Percentiles rank a stretch among this genome's conserved stretches.
phyloP scores from a whole-genome alignment of 208 protist genomes.

The Leishmania aethiopica region DNA sequence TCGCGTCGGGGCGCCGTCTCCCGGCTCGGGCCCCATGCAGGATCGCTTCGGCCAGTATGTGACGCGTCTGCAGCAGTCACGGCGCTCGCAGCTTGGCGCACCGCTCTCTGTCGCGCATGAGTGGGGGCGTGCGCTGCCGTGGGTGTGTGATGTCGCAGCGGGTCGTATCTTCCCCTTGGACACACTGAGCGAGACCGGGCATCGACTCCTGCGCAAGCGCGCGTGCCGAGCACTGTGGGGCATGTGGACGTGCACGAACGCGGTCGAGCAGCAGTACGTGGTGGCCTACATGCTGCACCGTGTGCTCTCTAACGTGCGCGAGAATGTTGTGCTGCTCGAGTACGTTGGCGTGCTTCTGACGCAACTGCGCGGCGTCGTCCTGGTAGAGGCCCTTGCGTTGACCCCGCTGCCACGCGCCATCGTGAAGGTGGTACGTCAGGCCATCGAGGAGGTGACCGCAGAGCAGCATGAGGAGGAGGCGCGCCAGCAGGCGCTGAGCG shows the following conservation, averaged over 20 bases:
- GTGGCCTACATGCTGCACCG: conserved; percentile 50
- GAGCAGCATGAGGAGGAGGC: conserved; percentile 23
- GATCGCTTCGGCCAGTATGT: not conserved
- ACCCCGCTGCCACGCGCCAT: conserved; percentile 36
- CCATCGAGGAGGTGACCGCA: conserved; percentile 22
- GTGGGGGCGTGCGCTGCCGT: conserved; percentile 39
- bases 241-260: conserved; percentile 32
- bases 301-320: conserved; percentile 45
- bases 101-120: not conserved
- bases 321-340: conserved; percentile 61
- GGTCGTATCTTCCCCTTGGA: conserved; percentile 39
- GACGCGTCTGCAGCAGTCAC: not conserved
- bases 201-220: conserved; percentile 37
- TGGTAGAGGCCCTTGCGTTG: conserved; percentile 41
- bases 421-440: conserved; percentile 20
- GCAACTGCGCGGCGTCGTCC: conserved; percentile 37
- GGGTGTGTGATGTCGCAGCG: conserved; percentile 42
- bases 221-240: conserved; percentile 57
- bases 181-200: conserved; percentile 23
- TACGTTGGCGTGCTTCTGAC: conserved; percentile 69
- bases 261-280: conserved; percentile 19
- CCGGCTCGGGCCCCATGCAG: not conserved
- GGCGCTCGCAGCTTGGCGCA: not conserved
- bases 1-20: not conserved
- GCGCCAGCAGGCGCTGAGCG: not conserved